Evolutionary conservation across 2,329 filamentous ascomycete species (phyloP), one percentile per base, ranked within the genome.

Genomic region (Ramularia collo-cygni): DNA sequence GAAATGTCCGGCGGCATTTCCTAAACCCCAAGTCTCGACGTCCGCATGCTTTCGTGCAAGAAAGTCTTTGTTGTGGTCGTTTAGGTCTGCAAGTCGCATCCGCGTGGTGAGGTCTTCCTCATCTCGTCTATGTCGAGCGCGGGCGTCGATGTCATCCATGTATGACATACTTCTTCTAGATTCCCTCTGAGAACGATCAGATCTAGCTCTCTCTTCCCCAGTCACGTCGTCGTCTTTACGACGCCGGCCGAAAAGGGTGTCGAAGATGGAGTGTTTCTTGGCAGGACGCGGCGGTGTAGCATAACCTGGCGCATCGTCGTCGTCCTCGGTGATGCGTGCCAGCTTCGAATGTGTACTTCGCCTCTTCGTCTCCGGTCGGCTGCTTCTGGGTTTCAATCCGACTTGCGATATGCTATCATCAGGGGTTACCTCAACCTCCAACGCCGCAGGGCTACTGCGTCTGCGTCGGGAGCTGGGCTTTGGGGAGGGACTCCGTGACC

Each of bases 1-100:
- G 52, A 78, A 76, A 51, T 81, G 76, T 10, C 65, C 68, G 1
- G 68, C 66, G 9, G 70, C 64, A 24, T 78, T 78, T 15, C 71
- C 71, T 7, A 74, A 46, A 16, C 64, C 68, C 47, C 46, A 61
- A 8, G 48, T 51, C 28, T 51, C 50, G 15, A 45, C 37, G 15
- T 46, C 40, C 10, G 43, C 46, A 28, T 66, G 37, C 68, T 68
- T 38, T 66, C 65, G 38, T 54, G 59, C 34, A 15, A 26, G 27
- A 10, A 46, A 53, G 50, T 51, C 53, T 2, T 47, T 51, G 16
- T 24, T 49, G 13, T 60, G 48, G 7, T 51, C 54, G 14, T 60
- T 48, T 7, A 69, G 51, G 17, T 47, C 50, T 3, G 72, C 64
- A 13, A 65, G 59, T 44, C 77, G 72, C 21, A 79, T 54, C 31